Base-by-base conservation (phyloP, 768 basidiomycete genomes). In the Serendipita vermifera region DNA sequence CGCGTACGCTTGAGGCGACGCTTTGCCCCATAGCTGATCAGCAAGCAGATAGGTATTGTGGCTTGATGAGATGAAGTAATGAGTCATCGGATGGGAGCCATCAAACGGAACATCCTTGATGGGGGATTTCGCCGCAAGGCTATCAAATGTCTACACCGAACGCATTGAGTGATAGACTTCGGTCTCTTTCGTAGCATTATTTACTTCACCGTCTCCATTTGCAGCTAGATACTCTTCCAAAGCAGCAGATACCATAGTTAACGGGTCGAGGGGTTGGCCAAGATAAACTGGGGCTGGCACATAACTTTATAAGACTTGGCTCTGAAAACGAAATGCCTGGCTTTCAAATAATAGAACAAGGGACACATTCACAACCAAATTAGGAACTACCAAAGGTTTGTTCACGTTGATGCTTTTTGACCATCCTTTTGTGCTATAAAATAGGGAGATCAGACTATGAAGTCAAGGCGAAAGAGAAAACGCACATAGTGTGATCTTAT, bases 401-500 rank as follows among this genome's bases (percentile, higher is more conserved):
- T n/a, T n/a, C n/a, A n/a, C 2, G 31, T 15, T 51, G 46, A 17
- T 6, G 15, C 9, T 26, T 51, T 51, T 15, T 15, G 22, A 29
- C 46, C 43, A n/a, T 57, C 56, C 32, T 57, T 57, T 57, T 57
- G 56, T n/a, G 56, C 56, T 56, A 33, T 14, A 41, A 13, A 3
- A 11, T 24, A 5, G 22, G 26, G 14, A 56, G 11, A 24, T 26
- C n/a, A 24, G 26, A 55, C 15, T n/a, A 7, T 14, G 24, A 33
- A 7, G 24, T 6, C 22, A n/a, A 26, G 15, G 17, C 4, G 24
- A 55, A 13, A 5, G 27, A 40, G 24, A 24, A 33, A 6, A 59
- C 73, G 57, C 58, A 78, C 77, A 76, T 68, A 77, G 73, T 7
- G 78, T 89, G 64, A 91, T 90, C 64, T 82, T 76, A 69, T 93